phyloP scores from a whole-genome alignment of 495 filamentous ascomycete species.

The Xylaria grammica region DNA sequence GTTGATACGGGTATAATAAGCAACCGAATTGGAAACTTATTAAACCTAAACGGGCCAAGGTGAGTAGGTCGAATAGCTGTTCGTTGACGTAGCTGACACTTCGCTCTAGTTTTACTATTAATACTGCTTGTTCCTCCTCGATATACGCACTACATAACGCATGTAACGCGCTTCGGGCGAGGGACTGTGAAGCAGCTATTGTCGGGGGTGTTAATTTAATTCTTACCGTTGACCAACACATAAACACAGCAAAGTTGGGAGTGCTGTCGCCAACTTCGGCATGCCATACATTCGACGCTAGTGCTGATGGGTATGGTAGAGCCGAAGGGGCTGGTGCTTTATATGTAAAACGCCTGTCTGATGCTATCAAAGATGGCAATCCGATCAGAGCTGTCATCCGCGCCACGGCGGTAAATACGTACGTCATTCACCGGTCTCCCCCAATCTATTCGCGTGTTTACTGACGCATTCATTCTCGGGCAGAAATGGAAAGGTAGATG shows the following conservation, averaged over 20 bases:
- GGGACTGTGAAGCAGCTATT: slow-evolving; percentile 42
- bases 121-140: slow-evolving; percentile 61
- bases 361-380: slow-evolving; percentile 57
- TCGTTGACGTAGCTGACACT: background rate
- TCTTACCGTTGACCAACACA: slow-evolving; percentile 46
- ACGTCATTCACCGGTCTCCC: slow-evolving; percentile 32
- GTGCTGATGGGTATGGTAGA: slow-evolving; percentile 68
- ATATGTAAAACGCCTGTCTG: slow-evolving; percentile 61
- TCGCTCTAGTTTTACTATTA: slow-evolving; percentile 51
- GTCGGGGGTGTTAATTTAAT: slow-evolving; percentile 44
- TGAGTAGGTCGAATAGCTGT: slow-evolving; percentile 15
- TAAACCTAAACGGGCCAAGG: slow-evolving; percentile 55
- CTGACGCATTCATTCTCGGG: background rate
- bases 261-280: slow-evolving; percentile 48
- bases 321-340: slow-evolving; percentile 60
- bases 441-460: background rate
- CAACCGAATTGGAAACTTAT: slow-evolving; percentile 57
- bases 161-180: slow-evolving; percentile 39
- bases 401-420: slow-evolving; percentile 58
- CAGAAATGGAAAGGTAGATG: slow-evolving; percentile 54
- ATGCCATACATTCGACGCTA: slow-evolving; percentile 53
- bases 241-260: slow-evolving; percentile 45
- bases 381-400: slow-evolving; percentile 66
- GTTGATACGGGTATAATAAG: slow-evolving; percentile 50
- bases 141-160: slow-evolving; percentile 55